phyloP scores from a whole-genome alignment of 2,329 filamentous ascomycete genomes.

The Aspergillus sp. region DNA sequence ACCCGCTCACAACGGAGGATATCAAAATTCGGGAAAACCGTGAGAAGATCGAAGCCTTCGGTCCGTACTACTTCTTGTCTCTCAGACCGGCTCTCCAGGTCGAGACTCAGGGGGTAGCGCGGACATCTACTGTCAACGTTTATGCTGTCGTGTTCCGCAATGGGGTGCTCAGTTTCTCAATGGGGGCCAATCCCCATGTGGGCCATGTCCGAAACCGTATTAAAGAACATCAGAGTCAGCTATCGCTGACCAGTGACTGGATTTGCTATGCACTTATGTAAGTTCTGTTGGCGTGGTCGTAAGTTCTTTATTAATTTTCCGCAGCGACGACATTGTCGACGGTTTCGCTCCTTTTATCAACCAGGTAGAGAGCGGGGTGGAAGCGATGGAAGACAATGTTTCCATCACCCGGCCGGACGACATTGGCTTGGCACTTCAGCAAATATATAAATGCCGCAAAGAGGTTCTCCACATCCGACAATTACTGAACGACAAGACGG shows the following conservation, averaged over 20 bases:
- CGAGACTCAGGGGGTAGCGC: slow-evolving; percentile 70
- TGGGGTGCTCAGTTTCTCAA: slow-evolving; percentile 89
- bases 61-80: slow-evolving; percentile 92
- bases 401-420: slow-evolving; percentile 87
- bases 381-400: slow-evolving; percentile 87
- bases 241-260: slow-evolving; percentile 91
- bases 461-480: slow-evolving; percentile 88
- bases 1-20: slow-evolving; percentile 91
- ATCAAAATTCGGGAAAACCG: slow-evolving; percentile 88
- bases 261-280: slow-evolving; percentile 95
- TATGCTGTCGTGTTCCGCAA: slow-evolving; percentile 94
- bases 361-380: slow-evolving; percentile 78
- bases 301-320: neutral
- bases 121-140: slow-evolving; percentile 86
- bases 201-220: slow-evolving; percentile 88
- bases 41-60: slow-evolving; percentile 97
- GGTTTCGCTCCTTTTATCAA: slow-evolving; percentile 84
- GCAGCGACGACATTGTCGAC: slow-evolving; percentile 89
- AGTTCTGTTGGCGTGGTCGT: slow-evolving; percentile 32
- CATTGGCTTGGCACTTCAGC: slow-evolving; percentile 76
- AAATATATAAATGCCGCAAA: slow-evolving; percentile 83
- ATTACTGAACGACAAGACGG: slow-evolving; percentile 87
- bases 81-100: slow-evolving; percentile 84
- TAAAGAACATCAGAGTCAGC: slow-evolving; percentile 82
- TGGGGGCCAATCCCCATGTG: slow-evolving; percentile 77